Percentiles rank a stretch among this genome's conserved stretches.
Conservation (phyloP, 139 green algal genomes). For the Mychonastes homosphaera region DNA sequence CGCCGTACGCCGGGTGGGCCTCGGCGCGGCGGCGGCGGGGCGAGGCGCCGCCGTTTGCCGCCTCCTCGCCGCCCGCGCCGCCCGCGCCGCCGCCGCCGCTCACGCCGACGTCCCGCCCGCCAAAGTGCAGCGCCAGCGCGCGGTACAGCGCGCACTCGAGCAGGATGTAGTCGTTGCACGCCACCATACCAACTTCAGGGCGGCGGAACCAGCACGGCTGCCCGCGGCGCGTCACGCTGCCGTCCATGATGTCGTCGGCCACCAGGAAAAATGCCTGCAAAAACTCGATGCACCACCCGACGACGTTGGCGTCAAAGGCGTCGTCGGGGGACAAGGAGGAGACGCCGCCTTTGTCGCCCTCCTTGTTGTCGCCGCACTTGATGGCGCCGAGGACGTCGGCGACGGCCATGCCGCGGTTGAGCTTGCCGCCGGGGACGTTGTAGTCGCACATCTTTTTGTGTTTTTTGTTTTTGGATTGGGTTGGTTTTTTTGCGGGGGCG, state of each 20-base stretch:
- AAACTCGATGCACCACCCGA: slow-evolving; percentile 98
- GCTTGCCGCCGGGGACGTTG: slow-evolving; percentile 91
- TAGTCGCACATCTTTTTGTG: slow-evolving; percentile 75
- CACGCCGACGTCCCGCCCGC: slow-evolving; percentile 14
- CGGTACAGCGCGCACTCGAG: slow-evolving; percentile 90
- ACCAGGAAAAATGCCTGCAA: slow-evolving; percentile 98
- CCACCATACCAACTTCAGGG: slow-evolving; percentile 89
- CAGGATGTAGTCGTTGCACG: slow-evolving; percentile 96
- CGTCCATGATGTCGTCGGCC: slow-evolving; percentile 98
- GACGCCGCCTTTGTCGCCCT: background rate
- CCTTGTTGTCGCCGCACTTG: slow-evolving; percentile 15
- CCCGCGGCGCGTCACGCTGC: slow-evolving; percentile 84
- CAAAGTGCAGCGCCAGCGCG: slow-evolving; percentile 76
- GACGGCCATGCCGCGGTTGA: slow-evolving; percentile 96
- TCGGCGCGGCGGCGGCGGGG: background rate
- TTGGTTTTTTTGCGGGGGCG: background rate
- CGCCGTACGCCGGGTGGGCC: too few species aligned
- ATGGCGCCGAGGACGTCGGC: slow-evolving; percentile 63
- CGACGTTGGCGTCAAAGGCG: slow-evolving; percentile 57
- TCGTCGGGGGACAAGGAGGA: slow-evolving; percentile 42
- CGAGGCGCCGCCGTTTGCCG: background rate
- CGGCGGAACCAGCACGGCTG: slow-evolving; percentile 99
- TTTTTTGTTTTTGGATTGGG: background rate
- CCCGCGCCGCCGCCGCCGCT: too few species aligned
- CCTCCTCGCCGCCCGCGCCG: slow-evolving; percentile 7